A percentile compares a stretch with the other conserved stretches of the same genome.
phyloP scores from a whole-genome alignment of 352 stramenopile species.

The Pythium phragmiticola region DNA sequence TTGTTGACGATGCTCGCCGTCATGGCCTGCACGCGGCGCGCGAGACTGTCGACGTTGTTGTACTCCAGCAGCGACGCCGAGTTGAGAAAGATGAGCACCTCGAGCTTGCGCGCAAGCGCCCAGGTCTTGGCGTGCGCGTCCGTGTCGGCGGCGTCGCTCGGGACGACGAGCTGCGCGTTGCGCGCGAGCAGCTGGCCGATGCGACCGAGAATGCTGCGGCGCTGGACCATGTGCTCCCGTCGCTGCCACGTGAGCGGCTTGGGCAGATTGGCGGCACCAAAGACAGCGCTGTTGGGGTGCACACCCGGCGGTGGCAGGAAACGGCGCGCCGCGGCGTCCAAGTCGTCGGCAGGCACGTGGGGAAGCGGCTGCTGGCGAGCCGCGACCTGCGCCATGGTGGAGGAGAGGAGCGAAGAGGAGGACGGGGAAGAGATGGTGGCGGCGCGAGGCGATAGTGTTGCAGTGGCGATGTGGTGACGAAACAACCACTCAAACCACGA shows the following conservation, averaged over 20 bases:
- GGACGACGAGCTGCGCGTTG: constrained; percentile 47
- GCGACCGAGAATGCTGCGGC: constrained; percentile 60
- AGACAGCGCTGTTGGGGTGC: constrained; percentile 75
- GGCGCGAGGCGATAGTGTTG: neutral
- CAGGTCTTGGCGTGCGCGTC: constrained; percentile 51
- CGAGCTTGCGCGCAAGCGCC: constrained; percentile 75
- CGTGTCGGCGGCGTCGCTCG: neutral
- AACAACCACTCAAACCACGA: neutral
- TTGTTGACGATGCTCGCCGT: constrained; percentile 84
- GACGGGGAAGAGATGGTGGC: neutral
- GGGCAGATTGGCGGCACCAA: constrained; percentile 58
- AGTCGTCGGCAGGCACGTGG: neutral
- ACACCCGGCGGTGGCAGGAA: constrained; percentile 61
- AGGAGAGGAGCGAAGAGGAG: neutral
- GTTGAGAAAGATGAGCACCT: constrained; percentile 83
- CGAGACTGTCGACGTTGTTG: constrained; percentile 73
- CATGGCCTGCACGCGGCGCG: constrained; percentile 74
- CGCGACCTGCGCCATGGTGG: constrained; percentile 20
- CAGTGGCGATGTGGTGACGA: too few relatives aligned
- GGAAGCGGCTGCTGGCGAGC: constrained; percentile 13
- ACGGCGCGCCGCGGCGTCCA: constrained; percentile 14
- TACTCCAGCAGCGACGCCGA: constrained; percentile 83
- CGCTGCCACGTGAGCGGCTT: constrained; percentile 83
- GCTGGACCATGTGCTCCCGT: constrained; percentile 66
- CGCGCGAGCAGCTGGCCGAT: constrained; percentile 62